Evolutionary conservation across 129 eudicot species (phyloP).

Genomic region (Saussurea involucrata): DNA sequence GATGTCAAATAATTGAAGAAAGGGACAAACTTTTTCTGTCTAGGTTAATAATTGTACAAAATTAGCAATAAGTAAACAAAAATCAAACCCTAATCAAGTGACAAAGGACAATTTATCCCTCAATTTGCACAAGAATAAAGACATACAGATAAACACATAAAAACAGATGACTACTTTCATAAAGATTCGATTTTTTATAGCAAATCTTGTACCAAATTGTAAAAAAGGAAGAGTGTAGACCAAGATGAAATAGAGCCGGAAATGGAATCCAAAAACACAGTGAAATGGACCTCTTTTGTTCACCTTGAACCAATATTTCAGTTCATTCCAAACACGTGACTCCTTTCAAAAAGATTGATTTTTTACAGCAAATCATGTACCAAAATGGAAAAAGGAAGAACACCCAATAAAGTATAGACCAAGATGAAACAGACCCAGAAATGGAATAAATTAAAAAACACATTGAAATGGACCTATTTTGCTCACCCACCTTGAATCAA

Average conservation of each 20-base stretch:
- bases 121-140: neutral
- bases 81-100: neutral
- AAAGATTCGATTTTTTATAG: neutral
- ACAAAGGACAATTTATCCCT: neutral
- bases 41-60: conserved; percentile 1
- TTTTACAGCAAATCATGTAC: conserved; percentile 7
- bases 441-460: conserved; percentile 1
- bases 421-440: conserved; percentile 17
- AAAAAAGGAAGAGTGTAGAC: neutral
- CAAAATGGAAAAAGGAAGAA: neutral
- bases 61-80: conserved; percentile 4
- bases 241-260: conserved; percentile 14
- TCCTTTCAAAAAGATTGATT: neutral
- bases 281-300: neutral
- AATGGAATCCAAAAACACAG: neutral
- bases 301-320: neutral
- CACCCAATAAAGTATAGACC: neutral
- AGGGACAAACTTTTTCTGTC: neutral
- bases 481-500: conserved; percentile 20
- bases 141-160: neutral
- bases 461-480: neutral
- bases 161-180: neutral
- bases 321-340: neutral
- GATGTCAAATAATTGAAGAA: conserved; percentile 20
- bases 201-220: conserved; percentile 13